These are phyloP conservation scores for Paspalum notatum DNA, from an alignment of 176 grass and related monocot genomes.

Conservation along the genomic window DNA sequence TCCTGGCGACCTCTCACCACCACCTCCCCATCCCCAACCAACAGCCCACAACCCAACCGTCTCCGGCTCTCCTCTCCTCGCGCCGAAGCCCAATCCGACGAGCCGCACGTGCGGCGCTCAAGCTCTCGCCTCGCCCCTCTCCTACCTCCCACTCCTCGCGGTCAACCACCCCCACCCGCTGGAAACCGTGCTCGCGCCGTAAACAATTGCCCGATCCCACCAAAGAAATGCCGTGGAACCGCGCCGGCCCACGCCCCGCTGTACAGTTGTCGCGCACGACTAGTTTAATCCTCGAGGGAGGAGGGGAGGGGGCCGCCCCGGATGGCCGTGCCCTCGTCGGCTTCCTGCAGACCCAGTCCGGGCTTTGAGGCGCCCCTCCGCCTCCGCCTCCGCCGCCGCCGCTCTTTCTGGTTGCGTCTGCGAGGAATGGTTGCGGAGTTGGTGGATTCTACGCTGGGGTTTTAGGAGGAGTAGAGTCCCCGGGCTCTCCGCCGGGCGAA, in stretches of 20 bases:
- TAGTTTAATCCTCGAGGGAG: constrained; percentile 49
- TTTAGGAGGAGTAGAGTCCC: constrained; percentile 18
- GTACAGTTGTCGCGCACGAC: constrained; percentile 37
- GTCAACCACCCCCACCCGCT: constrained; percentile 36
- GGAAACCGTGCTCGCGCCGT: constrained; percentile 20
- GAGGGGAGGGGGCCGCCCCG: background rate
- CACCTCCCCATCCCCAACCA: background rate
- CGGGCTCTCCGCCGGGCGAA: background rate
- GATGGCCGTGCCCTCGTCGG: constrained; percentile 55
- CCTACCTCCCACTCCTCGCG: background rate
- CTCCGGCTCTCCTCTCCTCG: background rate
- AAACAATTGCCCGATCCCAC: constrained; percentile 29
- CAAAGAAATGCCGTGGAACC: constrained; percentile 24
- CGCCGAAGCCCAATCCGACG: constrained; percentile 31
- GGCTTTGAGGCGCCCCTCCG: constrained; percentile 35
- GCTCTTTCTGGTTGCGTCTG: constrained; percentile 20
- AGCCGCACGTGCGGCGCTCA: constrained; percentile 42
- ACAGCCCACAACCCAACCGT: constrained; percentile 7
- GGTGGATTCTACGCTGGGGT: constrained; percentile 25
- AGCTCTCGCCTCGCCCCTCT: background rate
- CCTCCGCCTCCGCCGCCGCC: constrained; percentile 14
- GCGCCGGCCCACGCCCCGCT: constrained; percentile 23
- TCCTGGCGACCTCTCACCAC: background rate
- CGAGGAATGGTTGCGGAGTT: constrained; percentile 38
- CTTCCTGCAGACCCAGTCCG: constrained; percentile 45